Evolutionary conservation across 1,284 basidiomycete species (phyloP), one percentile per base, ranked within the genome.

Genomic region (Pseudozyma sp.): DNA sequence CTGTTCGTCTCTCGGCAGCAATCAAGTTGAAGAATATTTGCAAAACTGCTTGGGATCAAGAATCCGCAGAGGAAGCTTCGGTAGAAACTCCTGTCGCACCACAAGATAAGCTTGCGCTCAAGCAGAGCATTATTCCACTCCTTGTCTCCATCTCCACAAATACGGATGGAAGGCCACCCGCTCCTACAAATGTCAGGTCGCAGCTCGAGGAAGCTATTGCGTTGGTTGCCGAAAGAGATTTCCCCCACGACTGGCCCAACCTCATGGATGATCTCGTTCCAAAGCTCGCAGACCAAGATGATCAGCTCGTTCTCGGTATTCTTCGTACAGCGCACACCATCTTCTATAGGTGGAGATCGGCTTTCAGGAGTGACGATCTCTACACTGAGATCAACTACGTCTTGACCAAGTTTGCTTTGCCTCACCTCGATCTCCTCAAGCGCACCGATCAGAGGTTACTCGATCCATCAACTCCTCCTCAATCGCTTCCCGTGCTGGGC

Each of bases 311-410:
- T 84, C 88, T 95, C 42, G 93, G 92, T 58, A 92, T 99, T 9
- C 89, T 99, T 40, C 90, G 96, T 79, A 95, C 95, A 0, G 93
- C 94, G 0, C 96, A 98, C 86, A 95, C 94, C 44, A 98, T 99
- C 81, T 98, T 97, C 87, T 89, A 90, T 58, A 90, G 91, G 73
- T 99, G 96, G 96, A 90, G 96, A 58, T 90, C 93, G 5, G 92
- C 92, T 79, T 93, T 95, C 80, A 91, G 95, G 61, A 92, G 93
- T 7, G 92, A 99, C 86, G 86, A 88, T 45, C 90, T 99, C 53
- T 99, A 92, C 87, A 89, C 90, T 3, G 92, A 93, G 82, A 98
- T 99, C 88, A 97, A 97, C 86, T 89, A 92, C 69, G 96, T 98
- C 57, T 89, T 99, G 51, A 88, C 87, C 44, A 91, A 91, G 76